Conservation (phyloP, 192 early-diverging fungal genomes). For the Backusella westeae region DNA sequence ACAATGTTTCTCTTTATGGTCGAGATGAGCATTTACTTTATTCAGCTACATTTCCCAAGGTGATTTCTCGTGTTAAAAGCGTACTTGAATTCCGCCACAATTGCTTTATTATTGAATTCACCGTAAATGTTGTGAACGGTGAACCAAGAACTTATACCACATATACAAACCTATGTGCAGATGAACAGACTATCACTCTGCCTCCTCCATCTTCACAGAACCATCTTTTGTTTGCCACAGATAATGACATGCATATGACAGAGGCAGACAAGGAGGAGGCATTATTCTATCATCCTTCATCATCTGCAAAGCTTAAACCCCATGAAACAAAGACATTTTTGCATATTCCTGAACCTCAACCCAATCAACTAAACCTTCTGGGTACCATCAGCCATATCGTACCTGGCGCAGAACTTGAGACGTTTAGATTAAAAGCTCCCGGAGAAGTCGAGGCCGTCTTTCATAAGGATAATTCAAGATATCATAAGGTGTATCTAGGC, state of each 20-base stretch:
- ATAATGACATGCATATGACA: constrained; percentile 15
- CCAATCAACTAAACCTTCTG: constrained; percentile 13
- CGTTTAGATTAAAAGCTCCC: not conserved
- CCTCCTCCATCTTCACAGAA: constrained; percentile 20
- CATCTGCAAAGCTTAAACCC: constrained; percentile 25
- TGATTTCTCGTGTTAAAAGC: constrained; percentile 7
- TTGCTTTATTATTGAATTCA: constrained; percentile 38
- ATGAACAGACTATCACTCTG: constrained; percentile 35
- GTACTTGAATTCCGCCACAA: constrained; percentile 30
- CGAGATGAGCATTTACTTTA: constrained; percentile 35
- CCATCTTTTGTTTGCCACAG: constrained; percentile 17
- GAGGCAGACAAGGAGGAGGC: constrained; percentile 25
- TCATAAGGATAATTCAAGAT: not conserved
- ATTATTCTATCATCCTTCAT: constrained; percentile 36
- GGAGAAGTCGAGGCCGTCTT: constrained; percentile 10
- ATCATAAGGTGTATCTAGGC: constrained; percentile 17
- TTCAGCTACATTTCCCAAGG: constrained; percentile 39
- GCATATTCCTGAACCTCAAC: constrained; percentile 27
- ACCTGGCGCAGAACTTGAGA: constrained; percentile 29
- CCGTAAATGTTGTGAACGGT: not conserved
- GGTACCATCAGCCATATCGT: constrained; percentile 36
- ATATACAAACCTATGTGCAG: constrained; percentile 37
- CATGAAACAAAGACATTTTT: constrained; percentile 43
- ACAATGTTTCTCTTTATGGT: constrained; percentile 35
- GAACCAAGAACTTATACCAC: constrained; percentile 28